Base-by-base conservation (phyloP, 2,329 filamentous ascomycete species). In the Dryadomyces quercivorus region DNA sequence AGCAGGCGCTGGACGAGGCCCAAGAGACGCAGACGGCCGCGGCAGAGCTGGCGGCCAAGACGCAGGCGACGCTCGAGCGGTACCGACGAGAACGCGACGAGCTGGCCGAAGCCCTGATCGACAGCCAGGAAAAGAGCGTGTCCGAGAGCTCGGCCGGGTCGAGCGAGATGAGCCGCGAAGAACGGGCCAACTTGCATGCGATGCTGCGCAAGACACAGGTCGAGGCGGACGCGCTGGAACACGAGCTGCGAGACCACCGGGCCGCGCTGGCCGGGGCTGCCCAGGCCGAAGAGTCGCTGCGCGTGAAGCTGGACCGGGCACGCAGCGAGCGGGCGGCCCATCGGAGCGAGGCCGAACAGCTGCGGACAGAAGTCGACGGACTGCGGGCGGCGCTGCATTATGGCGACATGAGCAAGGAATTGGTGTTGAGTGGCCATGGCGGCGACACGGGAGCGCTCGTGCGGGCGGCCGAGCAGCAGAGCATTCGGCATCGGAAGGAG, bases 401-500 rank as follows among this genome's bases (percentile, higher is more conserved):
- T 22, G 57, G 61, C 50, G 50, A 52, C 9, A 51, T 31, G 34
- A 59, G 55, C 13, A 55, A 52, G 10, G 55, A 59, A 31, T 52
- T 59, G 7, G 55, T 60, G 9, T 54, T 59, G 16, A 52, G 54
- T 66, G 46, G 59, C 64, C 59, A 63, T 31, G 74, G 78, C 46
- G 66, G 73, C 54, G 75, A 82, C 50, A 75, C 81, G 50, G 77
- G 81, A 61, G 76, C 76, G n/a, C 73, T 80, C 16, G 75, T 81
- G 57, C 75, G 77, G 2, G 77, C 76, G 1, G 75, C 77, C 38
- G 75, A 80, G 61, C 74, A 77, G 51, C 82, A 85, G 48, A 82
- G 89, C 63, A 81, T 80, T 60, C 75, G 79, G 47, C 88, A 93
- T 66, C 73, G 76, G 62, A 84, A 83, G 67, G 88, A 94, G 70